A percentile compares a stretch with the other conserved stretches of the same genome.
phyloP scores from a whole-genome alignment of 2,329 filamentous ascomycete genomes.

The Teratosphaeria gauchensis region DNA sequence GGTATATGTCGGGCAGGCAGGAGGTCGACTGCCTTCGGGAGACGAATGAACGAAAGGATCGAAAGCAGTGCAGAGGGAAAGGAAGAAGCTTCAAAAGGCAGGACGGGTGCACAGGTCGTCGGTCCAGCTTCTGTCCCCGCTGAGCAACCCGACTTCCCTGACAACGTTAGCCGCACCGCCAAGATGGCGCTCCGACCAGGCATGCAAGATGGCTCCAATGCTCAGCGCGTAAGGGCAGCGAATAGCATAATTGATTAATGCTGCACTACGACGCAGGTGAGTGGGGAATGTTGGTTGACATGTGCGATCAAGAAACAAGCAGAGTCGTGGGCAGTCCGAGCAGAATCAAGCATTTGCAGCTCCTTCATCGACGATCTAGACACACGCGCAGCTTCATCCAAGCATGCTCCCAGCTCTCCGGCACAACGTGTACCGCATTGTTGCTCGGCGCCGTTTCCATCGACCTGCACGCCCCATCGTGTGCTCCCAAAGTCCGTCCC shows the following conservation, averaged over 20 bases:
- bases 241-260: neutral
- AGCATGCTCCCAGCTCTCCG: neutral
- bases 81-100: neutral
- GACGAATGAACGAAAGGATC: neutral
- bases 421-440: neutral
- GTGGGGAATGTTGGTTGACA: neutral
- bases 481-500: neutral
- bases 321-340: too few relatives aligned
- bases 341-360: neutral
- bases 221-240: neutral
- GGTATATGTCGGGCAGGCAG: conserved; percentile 1
- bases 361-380: neutral
- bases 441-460: neutral
- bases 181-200: neutral
- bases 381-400: neutral
- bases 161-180: conserved; percentile 3
- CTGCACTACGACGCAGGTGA: neutral
- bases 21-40: conserved; percentile 8
- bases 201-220: neutral
- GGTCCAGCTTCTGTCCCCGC: neutral
- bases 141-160: neutral
- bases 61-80: conserved; percentile 1
- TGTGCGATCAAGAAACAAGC: too few relatives aligned
- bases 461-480: neutral
- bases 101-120: neutral